Conservation (phyloP, 148 eudicot genomes). For the Camellia japonica region DNA sequence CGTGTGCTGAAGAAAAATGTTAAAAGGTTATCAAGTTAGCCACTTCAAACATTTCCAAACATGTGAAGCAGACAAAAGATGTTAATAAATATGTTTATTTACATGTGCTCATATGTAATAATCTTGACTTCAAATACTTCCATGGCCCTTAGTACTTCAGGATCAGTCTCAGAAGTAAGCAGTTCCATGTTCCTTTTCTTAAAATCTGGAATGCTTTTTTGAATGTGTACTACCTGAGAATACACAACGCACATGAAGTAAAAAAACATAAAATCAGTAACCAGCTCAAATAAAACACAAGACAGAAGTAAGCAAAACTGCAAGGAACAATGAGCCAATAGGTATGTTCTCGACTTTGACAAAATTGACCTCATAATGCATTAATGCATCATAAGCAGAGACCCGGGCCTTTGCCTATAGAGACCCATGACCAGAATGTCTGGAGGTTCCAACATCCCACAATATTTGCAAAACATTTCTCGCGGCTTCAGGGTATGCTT, state of each 20-base stretch:
- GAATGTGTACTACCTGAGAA: slow-evolving; percentile 55
- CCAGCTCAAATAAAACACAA: background rate
- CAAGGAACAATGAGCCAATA: slow-evolving; percentile 7
- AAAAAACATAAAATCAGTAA: slow-evolving; percentile 11
- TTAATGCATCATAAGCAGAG: slow-evolving; percentile 69
- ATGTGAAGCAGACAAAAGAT: slow-evolving; percentile 14
- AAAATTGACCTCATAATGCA: slow-evolving; percentile 59
- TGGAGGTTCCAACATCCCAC: slow-evolving; percentile 69
- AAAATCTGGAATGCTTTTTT: slow-evolving; percentile 65
- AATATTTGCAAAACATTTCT: slow-evolving; percentile 52
- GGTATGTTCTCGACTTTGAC: slow-evolving; percentile 5
- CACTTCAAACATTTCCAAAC: slow-evolving; percentile 7
- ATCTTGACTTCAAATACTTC: slow-evolving; percentile 65
- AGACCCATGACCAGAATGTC: slow-evolving; percentile 23
- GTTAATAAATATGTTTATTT: slow-evolving; percentile 13
- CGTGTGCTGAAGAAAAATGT: slow-evolving; percentile 47
- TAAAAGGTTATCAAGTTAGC: slow-evolving; percentile 14
- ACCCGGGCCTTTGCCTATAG: slow-evolving; percentile 65
- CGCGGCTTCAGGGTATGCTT: slow-evolving; percentile 73
- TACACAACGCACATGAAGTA: slow-evolving; percentile 1
- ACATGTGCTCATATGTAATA: slow-evolving; percentile 81
- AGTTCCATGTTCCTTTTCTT: slow-evolving; percentile 44
- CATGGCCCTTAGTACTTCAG: too few species aligned
- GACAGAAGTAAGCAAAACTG: background rate
- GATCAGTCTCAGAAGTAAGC: slow-evolving; percentile 57